A percentile compares a stretch with the other conserved stretches of the same genome.
Conservation (phyloP, 139 green algal species). For the Nannochloris sp. region DNA sequence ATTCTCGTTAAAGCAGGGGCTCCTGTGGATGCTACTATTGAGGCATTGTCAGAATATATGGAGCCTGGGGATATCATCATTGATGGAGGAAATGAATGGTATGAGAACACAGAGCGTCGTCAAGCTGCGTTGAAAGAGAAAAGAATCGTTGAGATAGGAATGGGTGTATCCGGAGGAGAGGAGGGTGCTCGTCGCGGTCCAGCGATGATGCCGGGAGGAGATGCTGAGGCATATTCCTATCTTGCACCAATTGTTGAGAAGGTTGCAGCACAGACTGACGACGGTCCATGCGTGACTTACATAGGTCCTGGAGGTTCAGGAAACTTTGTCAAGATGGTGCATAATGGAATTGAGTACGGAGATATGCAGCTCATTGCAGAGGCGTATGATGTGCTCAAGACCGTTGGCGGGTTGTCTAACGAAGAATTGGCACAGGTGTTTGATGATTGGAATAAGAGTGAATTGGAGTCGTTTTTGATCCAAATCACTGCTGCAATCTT, state of each 20-base stretch:
- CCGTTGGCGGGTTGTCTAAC: slow-evolving; percentile 88
- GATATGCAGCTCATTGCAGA: slow-evolving; percentile 99
- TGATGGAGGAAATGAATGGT: slow-evolving; percentile 96
- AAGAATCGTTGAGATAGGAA: slow-evolving; percentile 92
- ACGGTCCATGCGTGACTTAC: slow-evolving; percentile 87
- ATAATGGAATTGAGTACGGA: slow-evolving; percentile 99
- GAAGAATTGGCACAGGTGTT: slow-evolving; percentile 85
- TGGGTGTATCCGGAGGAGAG: slow-evolving; percentile 97
- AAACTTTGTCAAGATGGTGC: slow-evolving; percentile 99
- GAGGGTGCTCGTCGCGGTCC: slow-evolving; percentile 91
- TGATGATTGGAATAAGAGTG: slow-evolving; percentile 81
- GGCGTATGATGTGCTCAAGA: slow-evolving; percentile 94
- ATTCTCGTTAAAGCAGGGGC: slow-evolving; percentile 95
- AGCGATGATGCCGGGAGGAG: slow-evolving; percentile 96
- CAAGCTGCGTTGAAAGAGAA: slow-evolving; percentile 60
- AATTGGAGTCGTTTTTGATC: slow-evolving; percentile 87
- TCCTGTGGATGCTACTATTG: slow-evolving; percentile 92
- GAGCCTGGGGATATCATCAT: slow-evolving; percentile 97
- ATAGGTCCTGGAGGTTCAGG: slow-evolving; percentile 62
- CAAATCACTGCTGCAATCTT: slow-evolving; percentile 93
- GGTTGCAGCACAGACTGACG: slow-evolving; percentile 91
- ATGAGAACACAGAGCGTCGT: slow-evolving; percentile 97
- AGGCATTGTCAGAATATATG: slow-evolving; percentile 71
- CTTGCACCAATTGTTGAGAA: slow-evolving; percentile 86
- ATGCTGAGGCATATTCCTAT: slow-evolving; percentile 67